Evolutionary conservation across 2,329 filamentous ascomycete species (phyloP).

Genomic region (Ascochyta clinopodiicola): DNA sequence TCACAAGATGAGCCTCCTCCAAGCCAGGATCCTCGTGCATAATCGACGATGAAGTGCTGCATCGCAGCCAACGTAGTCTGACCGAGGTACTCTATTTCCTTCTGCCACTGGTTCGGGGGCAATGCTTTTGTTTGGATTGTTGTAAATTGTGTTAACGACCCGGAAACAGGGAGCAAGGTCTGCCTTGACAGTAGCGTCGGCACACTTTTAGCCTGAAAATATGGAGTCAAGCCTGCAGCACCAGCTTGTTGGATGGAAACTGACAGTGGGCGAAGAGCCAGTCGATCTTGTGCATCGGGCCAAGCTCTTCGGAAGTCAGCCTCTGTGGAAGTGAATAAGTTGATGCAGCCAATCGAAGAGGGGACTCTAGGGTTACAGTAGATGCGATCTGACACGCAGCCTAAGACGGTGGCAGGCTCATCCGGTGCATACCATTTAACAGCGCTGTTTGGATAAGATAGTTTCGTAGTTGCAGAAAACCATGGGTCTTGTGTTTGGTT

Average conservation of each 20-base stretch:
- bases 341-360: not conserved
- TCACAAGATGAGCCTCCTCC: not conserved
- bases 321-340: not conserved
- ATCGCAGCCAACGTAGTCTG: not conserved
- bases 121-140: not conserved
- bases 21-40: not conserved
- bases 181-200: too few relatives aligned
- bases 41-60: not conserved
- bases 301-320: not conserved
- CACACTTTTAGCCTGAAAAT: too few relatives aligned
- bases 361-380: not conserved
- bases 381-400: not conserved
- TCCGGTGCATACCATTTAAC: not conserved
- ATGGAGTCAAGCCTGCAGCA: too few relatives aligned
- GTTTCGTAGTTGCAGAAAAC: not conserved
- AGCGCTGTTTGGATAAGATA: not conserved
- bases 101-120: conserved; percentile 6
- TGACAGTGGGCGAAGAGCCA: not conserved
- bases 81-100: not conserved
- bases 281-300: not conserved
- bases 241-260: too few relatives aligned
- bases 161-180: too few relatives aligned
- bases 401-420: not conserved
- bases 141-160: too few relatives aligned
- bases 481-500: not conserved